Conservation (phyloP, 129 eudicot species). For the Centella asiatica region DNA sequence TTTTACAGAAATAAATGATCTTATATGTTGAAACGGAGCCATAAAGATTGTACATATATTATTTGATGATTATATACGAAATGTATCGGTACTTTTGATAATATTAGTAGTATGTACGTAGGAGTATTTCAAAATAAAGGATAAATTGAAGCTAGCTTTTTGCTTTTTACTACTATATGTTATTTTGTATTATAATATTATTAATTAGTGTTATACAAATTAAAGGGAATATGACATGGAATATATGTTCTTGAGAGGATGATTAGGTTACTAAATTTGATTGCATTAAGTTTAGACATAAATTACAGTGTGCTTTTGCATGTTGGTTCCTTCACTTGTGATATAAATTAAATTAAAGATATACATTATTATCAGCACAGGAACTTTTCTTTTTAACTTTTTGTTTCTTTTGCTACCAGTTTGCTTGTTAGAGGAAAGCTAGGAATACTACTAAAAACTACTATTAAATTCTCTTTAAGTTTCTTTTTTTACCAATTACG, state of each 20-base stretch:
- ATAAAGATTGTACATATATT: too few relatives aligned
- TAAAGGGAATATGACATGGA: not conserved
- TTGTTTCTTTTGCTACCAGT: not conserved
- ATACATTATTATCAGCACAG: not conserved
- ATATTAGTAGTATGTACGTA: too few relatives aligned
- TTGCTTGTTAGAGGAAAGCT: not conserved
- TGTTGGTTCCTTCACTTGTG: constrained; percentile 1
- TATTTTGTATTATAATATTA: constrained; percentile 9
- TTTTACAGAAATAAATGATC: too few relatives aligned
- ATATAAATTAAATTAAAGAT: too few relatives aligned
- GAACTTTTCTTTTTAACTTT: not conserved
- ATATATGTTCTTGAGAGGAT: not conserved
- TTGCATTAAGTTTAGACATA: too few relatives aligned
- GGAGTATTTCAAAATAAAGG: too few relatives aligned
- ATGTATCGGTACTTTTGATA: too few relatives aligned
- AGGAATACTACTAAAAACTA: too few relatives aligned
- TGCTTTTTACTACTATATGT: constrained; percentile 30
- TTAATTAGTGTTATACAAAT: not conserved
- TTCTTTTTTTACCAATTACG: not conserved
- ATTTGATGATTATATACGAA: too few relatives aligned
- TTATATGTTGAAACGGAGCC: too few relatives aligned
- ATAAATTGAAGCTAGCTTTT: constrained; percentile 15
- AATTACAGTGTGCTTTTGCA: constrained; percentile 2
- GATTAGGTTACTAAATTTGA: not conserved
- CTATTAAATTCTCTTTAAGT: not conserved